phyloP scores from a whole-genome alignment of 768 basidiomycete genomes.

The Kwoniella botswanensis region DNA sequence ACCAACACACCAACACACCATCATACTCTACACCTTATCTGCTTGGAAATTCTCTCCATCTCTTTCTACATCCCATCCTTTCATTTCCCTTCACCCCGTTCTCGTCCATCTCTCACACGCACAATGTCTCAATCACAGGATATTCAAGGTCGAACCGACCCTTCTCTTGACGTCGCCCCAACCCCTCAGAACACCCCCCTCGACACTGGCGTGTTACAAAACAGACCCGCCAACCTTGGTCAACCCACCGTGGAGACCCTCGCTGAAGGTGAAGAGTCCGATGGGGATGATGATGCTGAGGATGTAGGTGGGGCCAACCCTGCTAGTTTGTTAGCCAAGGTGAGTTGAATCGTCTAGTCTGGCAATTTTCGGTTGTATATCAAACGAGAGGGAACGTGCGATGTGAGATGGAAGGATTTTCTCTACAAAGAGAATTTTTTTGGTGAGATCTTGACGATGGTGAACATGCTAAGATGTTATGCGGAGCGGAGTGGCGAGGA shows the following conservation, averaged over 20 bases:
- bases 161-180: conserved; percentile 65
- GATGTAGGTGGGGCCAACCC: conserved; percentile 62
- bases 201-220: conserved; percentile 73
- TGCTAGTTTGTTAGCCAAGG: conserved; percentile 56
- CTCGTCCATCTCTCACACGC: no score
- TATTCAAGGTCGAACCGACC: conserved; percentile 46
- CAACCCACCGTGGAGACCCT: conserved; percentile 65
- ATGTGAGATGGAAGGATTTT: neutral
- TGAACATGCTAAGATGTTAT: neutral
- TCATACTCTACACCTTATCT: no score
- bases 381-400: conserved; percentile 8
- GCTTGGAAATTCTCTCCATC: neutral
- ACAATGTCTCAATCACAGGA: conserved; percentile 53
- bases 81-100: neutral
- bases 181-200: conserved; percentile 94
- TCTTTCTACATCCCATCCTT: conserved; percentile 6
- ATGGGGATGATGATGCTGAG: conserved; percentile 81
- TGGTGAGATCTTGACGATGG: no score
- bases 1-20: no score
- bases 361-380: conserved; percentile 1
- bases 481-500: neutral
- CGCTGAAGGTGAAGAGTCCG: conserved; percentile 73
- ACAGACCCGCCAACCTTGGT: conserved; percentile 69
- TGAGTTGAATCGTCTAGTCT: conserved; percentile 42
- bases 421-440: no score